Base-by-base conservation (phyloP, 1,284 basidiomycete genomes). In the Sporisorium scitamineum region DNA sequence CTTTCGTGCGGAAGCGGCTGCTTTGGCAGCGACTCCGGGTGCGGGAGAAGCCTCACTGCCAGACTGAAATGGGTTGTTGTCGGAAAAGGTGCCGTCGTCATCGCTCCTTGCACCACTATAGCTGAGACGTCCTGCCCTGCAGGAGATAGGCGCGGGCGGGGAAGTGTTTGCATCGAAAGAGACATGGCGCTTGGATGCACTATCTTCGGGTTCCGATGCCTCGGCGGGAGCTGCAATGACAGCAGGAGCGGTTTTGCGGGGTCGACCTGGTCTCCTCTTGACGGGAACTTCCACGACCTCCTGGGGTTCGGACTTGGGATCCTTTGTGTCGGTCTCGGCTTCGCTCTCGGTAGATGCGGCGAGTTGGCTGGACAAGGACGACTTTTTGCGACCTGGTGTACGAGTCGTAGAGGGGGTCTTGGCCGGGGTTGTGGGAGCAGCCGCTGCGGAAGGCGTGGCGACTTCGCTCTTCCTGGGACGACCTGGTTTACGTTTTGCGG, bases 171-270 rank as follows among this genome's bases (percentile, higher is more conserved):
- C 54, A 54, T 59, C 66, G 31, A 68, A 62, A 9, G 67, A 57
- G 47, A 67, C 59, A 45, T 61, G 61, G 31, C 63, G 56, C 20
- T 60, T 42, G 26, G 66, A 52, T 18, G 50, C 26, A 18, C 44
- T 41, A 1, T 57, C 56, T 79, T 92, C 91, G 0, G 90, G 90
- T 77, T 94, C 92, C 0, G 61, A 60, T 16, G 29, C 55, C 22
- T 58, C 60, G 24, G 22, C 44, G n/a, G 68, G 58, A 47, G 53
- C 54, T 6, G 54, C 47, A 10, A 64, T 51, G 6, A 56, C 22
- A 2, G 61, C 59, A 22, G 74, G 61, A 16, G 56, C 69, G 11
- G 74, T 60, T 24, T 76, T 76, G 50, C 74, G 61, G 4, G 74
- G 68, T n/a, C 73, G 57, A 14, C 65, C 69, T 13, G 27, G 54